phyloP scores from a whole-genome alignment of 768 basidiomycete species.

The Lepiota brunneoincarnata region DNA sequence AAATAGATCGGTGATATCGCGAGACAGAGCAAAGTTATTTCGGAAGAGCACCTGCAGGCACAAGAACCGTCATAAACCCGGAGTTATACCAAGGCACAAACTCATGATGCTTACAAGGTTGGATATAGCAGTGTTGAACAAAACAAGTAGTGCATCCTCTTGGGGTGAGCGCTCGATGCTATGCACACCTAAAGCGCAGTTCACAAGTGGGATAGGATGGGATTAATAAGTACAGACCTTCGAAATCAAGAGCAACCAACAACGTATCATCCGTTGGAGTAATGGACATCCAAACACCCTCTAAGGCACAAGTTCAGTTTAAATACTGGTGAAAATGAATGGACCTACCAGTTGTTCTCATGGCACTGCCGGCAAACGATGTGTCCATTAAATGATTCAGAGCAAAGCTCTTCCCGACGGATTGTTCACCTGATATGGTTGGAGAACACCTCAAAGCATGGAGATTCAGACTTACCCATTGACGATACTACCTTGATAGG shows the following conservation, averaged over 20 bases:
- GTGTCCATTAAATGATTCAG: slow-evolving; percentile 62
- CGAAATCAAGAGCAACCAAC: slow-evolving; percentile 62
- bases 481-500: slow-evolving; percentile 66
- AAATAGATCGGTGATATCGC: slow-evolving; percentile 61
- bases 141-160: slow-evolving; percentile 59
- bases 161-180: slow-evolving; percentile 63
- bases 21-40: slow-evolving; percentile 61
- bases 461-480: slow-evolving; percentile 42
- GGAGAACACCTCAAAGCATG: neutral
- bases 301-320: slow-evolving; percentile 17
- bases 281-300: slow-evolving; percentile 68
- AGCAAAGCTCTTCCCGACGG: slow-evolving; percentile 59
- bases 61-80: neutral
- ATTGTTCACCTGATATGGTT: slow-evolving; percentile 48
- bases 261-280: slow-evolving; percentile 54
- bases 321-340: neutral
- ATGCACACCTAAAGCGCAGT: slow-evolving; percentile 44
- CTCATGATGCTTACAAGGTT: slow-evolving; percentile 43
- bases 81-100: neutral
- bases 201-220: neutral
- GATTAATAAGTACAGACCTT: slow-evolving; percentile 33
- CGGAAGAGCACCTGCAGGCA: slow-evolving; percentile 55
- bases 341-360: slow-evolving; percentile 51
- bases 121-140: slow-evolving; percentile 66
- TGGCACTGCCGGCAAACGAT: slow-evolving; percentile 63